phyloP scores from a whole-genome alignment of 2,329 filamentous ascomycete species.

The Pyrenophora teres region DNA sequence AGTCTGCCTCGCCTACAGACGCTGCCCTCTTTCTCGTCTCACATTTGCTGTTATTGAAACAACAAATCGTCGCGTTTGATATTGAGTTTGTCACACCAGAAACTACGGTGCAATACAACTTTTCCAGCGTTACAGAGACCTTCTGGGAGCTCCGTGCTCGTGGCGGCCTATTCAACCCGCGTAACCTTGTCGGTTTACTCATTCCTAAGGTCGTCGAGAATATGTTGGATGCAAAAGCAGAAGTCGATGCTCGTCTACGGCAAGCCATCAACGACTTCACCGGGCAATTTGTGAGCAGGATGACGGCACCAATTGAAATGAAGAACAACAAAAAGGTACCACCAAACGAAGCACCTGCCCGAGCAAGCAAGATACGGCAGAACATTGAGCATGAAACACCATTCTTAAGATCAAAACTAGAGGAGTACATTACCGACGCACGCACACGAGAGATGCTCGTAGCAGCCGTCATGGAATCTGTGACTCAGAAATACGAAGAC shows the following conservation, averaged over 20 bases:
- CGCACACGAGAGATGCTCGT: slow-evolving; percentile 69
- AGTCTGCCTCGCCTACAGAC: slow-evolving; percentile 69
- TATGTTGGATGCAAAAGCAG: slow-evolving; percentile 72
- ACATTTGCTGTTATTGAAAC: slow-evolving; percentile 92
- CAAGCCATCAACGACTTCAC: slow-evolving; percentile 70
- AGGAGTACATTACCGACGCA: slow-evolving; percentile 67
- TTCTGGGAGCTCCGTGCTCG: slow-evolving; percentile 70
- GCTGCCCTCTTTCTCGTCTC: slow-evolving; percentile 91
- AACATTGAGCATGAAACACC: slow-evolving; percentile 64
- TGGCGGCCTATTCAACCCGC: slow-evolving; percentile 68
- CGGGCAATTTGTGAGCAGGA: slow-evolving; percentile 60
- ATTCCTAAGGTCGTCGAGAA: slow-evolving; percentile 70
- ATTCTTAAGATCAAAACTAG: slow-evolving; percentile 60
- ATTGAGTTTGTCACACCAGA: slow-evolving; percentile 76
- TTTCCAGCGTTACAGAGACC: slow-evolving; percentile 67
- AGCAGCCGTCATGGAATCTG: slow-evolving; percentile 67
- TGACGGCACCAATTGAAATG: slow-evolving; percentile 55
- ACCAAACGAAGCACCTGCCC: slow-evolving; percentile 32
- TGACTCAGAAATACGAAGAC: slow-evolving; percentile 66
- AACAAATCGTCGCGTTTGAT: slow-evolving; percentile 93
- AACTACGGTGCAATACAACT: slow-evolving; percentile 63
- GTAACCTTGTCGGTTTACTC: slow-evolving; percentile 64
- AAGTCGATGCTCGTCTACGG: slow-evolving; percentile 66
- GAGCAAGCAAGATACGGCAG: slow-evolving; percentile 54
- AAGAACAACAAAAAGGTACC: slow-evolving; percentile 33